Percentiles rank a stretch among this genome's conserved stretches.
Evolutionary conservation across 768 basidiomycete genomes (phyloP).

Genomic region (Pulveroboletus sp.): DNA sequence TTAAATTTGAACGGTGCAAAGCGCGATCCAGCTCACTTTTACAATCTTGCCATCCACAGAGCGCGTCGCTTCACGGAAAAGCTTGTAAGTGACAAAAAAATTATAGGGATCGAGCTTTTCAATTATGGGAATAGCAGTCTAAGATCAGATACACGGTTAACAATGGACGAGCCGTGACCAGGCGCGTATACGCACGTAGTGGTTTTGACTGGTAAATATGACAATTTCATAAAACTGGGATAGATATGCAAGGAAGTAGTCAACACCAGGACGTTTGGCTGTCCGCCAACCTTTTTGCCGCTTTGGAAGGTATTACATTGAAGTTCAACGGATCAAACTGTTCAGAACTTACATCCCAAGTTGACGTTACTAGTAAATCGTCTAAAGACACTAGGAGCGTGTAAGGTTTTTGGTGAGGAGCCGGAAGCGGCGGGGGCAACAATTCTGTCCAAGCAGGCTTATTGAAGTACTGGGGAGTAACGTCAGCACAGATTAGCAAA

Average conservation of each 20-base stretch:
- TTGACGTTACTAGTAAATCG: constrained; percentile 85
- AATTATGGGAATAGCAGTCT: constrained; percentile 86
- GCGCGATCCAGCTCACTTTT: constrained; percentile 38
- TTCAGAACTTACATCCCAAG: constrained; percentile 83
- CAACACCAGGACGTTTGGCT: constrained; percentile 95
- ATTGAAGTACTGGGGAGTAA: constrained; percentile 68
- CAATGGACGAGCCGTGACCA: neutral
- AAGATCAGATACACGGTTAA: constrained; percentile 4
- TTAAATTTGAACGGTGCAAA: neutral
- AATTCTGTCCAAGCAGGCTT: constrained; percentile 93
- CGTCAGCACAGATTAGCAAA: neutral
- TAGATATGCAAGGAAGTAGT: constrained; percentile 97
- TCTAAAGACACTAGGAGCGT: constrained; percentile 91
- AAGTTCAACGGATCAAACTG: neutral
- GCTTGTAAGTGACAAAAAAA: constrained; percentile 82
- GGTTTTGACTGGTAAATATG: constrained; percentile 87
- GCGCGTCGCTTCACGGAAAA: constrained; percentile 92
- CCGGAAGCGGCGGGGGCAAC: constrained; percentile 80
- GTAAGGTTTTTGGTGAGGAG: constrained; percentile 85
- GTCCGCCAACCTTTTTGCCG: constrained; percentile 95
- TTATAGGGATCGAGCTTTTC: constrained; percentile 95
- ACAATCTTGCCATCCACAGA: constrained; percentile 79
- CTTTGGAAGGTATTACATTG: constrained; percentile 37
- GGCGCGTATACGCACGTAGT: constrained; percentile 62
- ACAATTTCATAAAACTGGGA: constrained; percentile 99